phyloP scores from a whole-genome alignment of 805 yeast genomes.

The Monosporozyma aerobia region DNA sequence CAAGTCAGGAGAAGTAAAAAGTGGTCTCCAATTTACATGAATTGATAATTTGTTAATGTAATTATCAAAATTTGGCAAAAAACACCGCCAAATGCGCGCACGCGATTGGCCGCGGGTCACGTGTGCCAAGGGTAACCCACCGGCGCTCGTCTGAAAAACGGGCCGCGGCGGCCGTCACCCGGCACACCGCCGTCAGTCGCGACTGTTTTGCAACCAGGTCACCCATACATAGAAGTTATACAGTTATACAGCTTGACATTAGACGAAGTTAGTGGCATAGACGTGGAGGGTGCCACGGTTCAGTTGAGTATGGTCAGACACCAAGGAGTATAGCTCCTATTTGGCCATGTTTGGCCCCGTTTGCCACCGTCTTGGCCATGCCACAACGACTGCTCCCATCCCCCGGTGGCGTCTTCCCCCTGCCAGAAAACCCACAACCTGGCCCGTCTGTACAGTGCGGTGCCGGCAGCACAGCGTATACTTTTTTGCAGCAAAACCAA shows the following conservation, averaged over 20 bases:
- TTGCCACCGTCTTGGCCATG: background rate
- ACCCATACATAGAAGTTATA: background rate
- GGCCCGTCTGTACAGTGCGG: too few relatives aligned
- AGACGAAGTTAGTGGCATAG: background rate
- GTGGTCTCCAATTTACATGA: background rate
- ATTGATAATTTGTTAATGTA: background rate
- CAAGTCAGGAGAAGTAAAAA: background rate
- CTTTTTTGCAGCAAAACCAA: too few relatives aligned
- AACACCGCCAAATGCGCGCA: background rate
- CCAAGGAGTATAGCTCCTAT: too few relatives aligned
- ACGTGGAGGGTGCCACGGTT: too few relatives aligned
- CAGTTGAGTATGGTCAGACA: background rate
- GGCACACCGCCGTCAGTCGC: background rate
- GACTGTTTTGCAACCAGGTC: background rate
- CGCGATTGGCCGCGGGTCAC: conserved; percentile 16
- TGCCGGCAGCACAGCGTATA: too few relatives aligned
- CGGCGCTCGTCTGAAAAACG: background rate
- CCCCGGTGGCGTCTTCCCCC: too few relatives aligned
- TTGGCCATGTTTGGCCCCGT: too few relatives aligned
- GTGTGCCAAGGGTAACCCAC: conserved; percentile 8
- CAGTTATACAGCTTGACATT: background rate
- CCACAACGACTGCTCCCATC: too few relatives aligned
- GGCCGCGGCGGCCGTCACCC: background rate
- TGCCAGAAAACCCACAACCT: too few relatives aligned
- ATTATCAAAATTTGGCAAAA: background rate